phyloP scores from a whole-genome alignment of 345 rosid genomes.

The Moricandia moricandioides region DNA sequence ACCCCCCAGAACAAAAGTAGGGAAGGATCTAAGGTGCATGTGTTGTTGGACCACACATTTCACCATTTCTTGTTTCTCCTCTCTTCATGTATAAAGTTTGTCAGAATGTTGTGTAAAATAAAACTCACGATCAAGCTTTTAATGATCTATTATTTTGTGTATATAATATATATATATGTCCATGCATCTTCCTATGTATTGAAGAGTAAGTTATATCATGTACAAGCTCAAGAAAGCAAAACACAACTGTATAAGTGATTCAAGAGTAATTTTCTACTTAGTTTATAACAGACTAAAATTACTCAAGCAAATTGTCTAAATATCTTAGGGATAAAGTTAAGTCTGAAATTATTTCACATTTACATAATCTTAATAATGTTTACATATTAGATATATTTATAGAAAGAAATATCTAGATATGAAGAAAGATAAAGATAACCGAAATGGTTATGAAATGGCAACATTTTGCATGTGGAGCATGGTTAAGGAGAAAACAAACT shows the following conservation, averaged over 20 bases:
- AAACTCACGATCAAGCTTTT: slow-evolving; percentile 7
- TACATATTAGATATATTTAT: neutral
- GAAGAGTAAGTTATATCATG: neutral
- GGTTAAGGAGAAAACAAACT: neutral
- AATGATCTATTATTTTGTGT: slow-evolving; percentile 6
- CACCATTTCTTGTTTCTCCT: neutral
- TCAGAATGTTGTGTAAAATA: slow-evolving; percentile 1
- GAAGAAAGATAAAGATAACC: neutral
- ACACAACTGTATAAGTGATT: no score
- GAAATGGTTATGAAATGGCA: neutral
- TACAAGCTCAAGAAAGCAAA: neutral
- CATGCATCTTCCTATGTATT: neutral
- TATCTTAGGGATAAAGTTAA: neutral
- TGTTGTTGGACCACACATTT: slow-evolving; percentile 36
- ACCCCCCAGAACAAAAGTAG: slow-evolving; percentile 26
- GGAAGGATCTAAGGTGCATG: slow-evolving; percentile 27
- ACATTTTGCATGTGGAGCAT: slow-evolving; percentile 1
- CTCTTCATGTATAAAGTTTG: neutral
- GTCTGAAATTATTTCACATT: neutral
- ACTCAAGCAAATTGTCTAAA: neutral
- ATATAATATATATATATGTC: neutral
- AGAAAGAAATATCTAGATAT: neutral
- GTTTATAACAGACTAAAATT: neutral
- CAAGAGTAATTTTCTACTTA: no score
- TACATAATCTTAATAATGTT: neutral